Evolutionary conservation across 208 protist genomes (phyloP).

Genomic region (Trypanosoma theileri): DNA sequence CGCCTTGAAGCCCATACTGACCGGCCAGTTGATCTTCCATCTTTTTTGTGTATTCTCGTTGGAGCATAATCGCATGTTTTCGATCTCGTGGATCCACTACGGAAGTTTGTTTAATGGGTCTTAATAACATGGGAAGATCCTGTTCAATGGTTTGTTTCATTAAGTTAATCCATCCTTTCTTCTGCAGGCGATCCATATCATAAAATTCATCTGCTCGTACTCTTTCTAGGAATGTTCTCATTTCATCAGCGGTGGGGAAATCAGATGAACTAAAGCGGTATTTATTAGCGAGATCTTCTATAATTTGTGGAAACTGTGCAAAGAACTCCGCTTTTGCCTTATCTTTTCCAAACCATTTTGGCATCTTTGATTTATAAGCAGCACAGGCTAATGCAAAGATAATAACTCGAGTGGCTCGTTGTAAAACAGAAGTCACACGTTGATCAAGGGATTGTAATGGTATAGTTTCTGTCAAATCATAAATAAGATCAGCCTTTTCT

Average conservation of each 20-base stretch:
- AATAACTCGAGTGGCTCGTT: slow-evolving; percentile 77
- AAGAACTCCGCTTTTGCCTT: slow-evolving; percentile 72
- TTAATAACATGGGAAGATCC: slow-evolving; percentile 69
- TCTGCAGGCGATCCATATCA: slow-evolving; percentile 54
- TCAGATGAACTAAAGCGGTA: slow-evolving; percentile 54
- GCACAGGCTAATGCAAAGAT: slow-evolving; percentile 83
- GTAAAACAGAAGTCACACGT: slow-evolving; percentile 90
- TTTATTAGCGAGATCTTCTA: slow-evolving; percentile 48
- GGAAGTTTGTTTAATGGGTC: slow-evolving; percentile 58
- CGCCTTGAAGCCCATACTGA: slow-evolving; percentile 26
- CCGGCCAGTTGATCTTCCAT: slow-evolving; percentile 32
- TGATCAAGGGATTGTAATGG: slow-evolving; percentile 84
- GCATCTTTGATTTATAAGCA: slow-evolving; percentile 58
- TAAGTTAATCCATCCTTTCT: slow-evolving; percentile 42
- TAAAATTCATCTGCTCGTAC: slow-evolving; percentile 45
- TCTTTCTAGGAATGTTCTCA: slow-evolving; percentile 39
- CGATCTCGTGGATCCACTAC: slow-evolving; percentile 56
- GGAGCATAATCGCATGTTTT: slow-evolving; percentile 39
- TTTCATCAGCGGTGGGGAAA: slow-evolving; percentile 43
- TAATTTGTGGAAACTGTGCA: slow-evolving; percentile 44
- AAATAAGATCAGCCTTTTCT: slow-evolving; percentile 88
- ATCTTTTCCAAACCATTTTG: slow-evolving; percentile 82
- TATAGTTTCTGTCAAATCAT: slow-evolving; percentile 79
- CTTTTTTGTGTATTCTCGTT: slow-evolving; percentile 33
- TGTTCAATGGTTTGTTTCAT: slow-evolving; percentile 55